Evolutionary conservation across 2,329 filamentous ascomycete genomes (phyloP).

Genomic region (Penicillium fuscoglaucum): DNA sequence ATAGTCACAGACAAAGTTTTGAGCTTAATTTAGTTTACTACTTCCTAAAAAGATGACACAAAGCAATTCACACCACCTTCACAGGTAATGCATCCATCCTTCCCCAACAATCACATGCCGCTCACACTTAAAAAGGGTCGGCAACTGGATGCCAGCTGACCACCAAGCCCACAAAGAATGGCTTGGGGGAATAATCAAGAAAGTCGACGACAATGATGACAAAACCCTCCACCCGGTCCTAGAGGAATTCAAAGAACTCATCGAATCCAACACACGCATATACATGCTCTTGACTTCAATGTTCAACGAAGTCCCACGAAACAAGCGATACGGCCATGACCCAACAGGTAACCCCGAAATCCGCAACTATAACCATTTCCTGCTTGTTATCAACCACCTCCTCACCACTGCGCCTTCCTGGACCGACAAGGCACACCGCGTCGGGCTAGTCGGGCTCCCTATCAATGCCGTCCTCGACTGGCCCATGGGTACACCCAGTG

Average conservation of each 20-base stretch:
- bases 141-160: slow-evolving; percentile 65
- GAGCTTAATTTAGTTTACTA: not conserved
- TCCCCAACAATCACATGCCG: not conserved
- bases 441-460: slow-evolving; percentile 55
- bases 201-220: slow-evolving; percentile 52
- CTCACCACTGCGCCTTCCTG: slow-evolving; percentile 35
- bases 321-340: slow-evolving; percentile 61
- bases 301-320: slow-evolving; percentile 66
- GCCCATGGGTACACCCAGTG: slow-evolving; percentile 58
- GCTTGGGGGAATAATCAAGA: slow-evolving; percentile 58
- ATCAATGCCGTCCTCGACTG: slow-evolving; percentile 61
- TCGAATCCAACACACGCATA: slow-evolving; percentile 63
- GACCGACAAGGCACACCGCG: slow-evolving; percentile 32
- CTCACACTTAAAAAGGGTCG: slow-evolving; percentile 45
- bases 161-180: slow-evolving; percentile 63
- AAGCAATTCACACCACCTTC: slow-evolving; percentile 13
- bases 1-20: too few species aligned
- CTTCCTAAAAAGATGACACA: not conserved
- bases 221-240: slow-evolving; percentile 60
- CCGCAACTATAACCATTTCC: slow-evolving; percentile 66
- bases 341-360: slow-evolving; percentile 64
- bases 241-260: slow-evolving; percentile 64
- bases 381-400: slow-evolving; percentile 63
- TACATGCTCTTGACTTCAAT: slow-evolving; percentile 68
- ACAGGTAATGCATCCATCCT: slow-evolving; percentile 12